Base-by-base conservation (phyloP, 257 asterid species). In the Ballota nigra region DNA sequence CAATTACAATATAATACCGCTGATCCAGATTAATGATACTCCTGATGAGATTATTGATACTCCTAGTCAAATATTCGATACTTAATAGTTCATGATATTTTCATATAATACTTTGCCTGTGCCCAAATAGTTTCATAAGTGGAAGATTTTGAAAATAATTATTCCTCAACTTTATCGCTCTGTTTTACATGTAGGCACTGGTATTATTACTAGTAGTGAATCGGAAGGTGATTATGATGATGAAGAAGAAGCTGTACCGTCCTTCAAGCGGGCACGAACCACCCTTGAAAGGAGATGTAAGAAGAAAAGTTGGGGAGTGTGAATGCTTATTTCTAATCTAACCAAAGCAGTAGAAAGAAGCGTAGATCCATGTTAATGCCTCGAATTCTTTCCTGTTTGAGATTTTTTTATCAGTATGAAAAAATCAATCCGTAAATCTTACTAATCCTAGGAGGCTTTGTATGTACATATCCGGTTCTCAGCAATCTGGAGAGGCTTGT, bases 221-320 rank as follows among this genome's bases (percentile, higher is more conserved):
- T 34, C 67, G 13, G 53, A 71, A 45, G 61, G 58, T 1, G 71
- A 33, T 29, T 4, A 9, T 10, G 47, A 40, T 0, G 51, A 41
- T 0, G n/a, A 51, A 1, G 57, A 24, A 22, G 19, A 53, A 8
- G 31, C 3, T 2, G 2, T 47, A 0, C 58, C n/a, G 26, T 0
- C 53, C 10, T 12, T 6, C 8, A 82, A 75, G 79, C 77, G 79
- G 33, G 41, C 0, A n/a, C 76, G 81, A 18, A 24, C 23, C 24
- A 10, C 41, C 23, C 79, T 28, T 7, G 70, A 75, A 1, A 82
- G 86, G 75, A 55, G 22, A 66, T 75, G 83, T 62, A 82, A 78
- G 81, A 82, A 78, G 79, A 75, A 56, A 66, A 34, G 9, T 56
- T 29, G 13, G 18, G 4, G 16, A 24, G 16, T 18, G 29, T 52